Evolutionary conservation across 2,329 filamentous ascomycete species (phyloP), one percentile per base, ranked within the genome.

Genomic region (Penicillium sp.): DNA sequence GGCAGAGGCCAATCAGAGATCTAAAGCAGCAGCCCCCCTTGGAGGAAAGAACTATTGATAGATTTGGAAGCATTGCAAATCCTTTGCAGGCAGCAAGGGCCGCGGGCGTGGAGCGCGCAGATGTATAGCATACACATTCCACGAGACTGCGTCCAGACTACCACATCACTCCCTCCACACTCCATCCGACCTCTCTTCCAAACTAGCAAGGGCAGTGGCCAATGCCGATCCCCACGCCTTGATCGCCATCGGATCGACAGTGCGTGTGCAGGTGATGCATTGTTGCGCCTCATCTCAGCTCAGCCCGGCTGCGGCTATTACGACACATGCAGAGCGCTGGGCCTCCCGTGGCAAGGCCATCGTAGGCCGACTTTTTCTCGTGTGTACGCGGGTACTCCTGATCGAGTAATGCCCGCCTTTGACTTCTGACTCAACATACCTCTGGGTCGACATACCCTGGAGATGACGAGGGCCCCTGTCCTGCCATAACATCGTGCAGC

Each of bases 261-360:
- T 47, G 45, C 48, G 36, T 50, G 43, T 36, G 48, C 50, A 48
- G 40, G 42, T 50, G 43, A 55, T 52, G 40, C 41, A 39, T 46
- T 51, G 36, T 46, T 51, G 36, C 50, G 38, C 50, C 38, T 50
- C 45, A 49, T 51, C 38, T 50, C 45, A 49, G 48, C 50, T 53
- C 43, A 54, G 49, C 45, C 49, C 39, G 41, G 37, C 43, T 43
- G 31, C 43, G 33, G 41, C 37, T 41, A 44, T 36, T 34, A 44
- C 36, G 19, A 28, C n/a, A n/a, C n/a, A n/a, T n/a, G n/a, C n/a
- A n/a, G n/a, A n/a, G n/a, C n/a, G n/a, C 31, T 43, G 39, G 37
- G 27, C 17, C 11, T 21, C 21, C n/a, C 15, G 36, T 39, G 36
- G 27, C 28, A 23, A 33, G 28, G 20, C 23, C n/a, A n/a, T n/a